Evolutionary conservation across 2,329 filamentous ascomycete species (phyloP).

Genomic region (Colletotrichum euphorbiae): DNA sequence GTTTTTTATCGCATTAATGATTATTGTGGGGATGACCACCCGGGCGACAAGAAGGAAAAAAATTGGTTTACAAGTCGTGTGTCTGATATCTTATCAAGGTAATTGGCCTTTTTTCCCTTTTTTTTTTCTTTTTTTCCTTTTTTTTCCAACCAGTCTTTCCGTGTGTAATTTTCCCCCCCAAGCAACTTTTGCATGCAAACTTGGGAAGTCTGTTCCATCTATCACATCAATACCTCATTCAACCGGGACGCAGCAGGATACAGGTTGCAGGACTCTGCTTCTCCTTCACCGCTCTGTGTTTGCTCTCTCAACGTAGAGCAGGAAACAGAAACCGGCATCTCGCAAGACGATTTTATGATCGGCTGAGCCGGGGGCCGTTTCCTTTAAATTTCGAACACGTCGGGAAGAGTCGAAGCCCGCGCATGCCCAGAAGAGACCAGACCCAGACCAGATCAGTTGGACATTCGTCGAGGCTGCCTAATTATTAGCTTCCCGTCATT

Average conservation of each 20-base stretch:
- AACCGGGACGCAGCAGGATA: conserved; percentile 18
- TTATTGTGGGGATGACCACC: background rate
- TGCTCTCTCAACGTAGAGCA: background rate
- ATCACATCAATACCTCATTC: conserved; percentile 1
- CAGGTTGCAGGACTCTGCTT: conserved; percentile 1
- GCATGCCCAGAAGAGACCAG: background rate
- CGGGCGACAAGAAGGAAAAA: background rate
- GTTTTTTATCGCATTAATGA: background rate
- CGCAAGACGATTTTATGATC: background rate
- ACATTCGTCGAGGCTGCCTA: conserved; percentile 12
- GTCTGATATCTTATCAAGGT: conserved; percentile 15
- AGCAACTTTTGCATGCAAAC: background rate
- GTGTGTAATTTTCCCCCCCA: background rate
- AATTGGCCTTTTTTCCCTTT: no score
- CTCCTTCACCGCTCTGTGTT: conserved; percentile 21
- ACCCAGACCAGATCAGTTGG: background rate
- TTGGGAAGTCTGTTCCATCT: background rate
- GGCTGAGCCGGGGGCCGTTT: background rate
- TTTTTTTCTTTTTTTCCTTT: no score
- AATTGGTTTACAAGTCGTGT: conserved; percentile 12
- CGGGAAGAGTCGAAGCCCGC: background rate
- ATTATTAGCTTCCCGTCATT: background rate
- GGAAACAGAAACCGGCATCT: conserved; percentile 14
- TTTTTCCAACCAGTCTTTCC: background rate
- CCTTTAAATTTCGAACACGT: conserved; percentile 9